phyloP scores from a whole-genome alignment of 805 yeast species.

The Naumovozyma castellii region DNA sequence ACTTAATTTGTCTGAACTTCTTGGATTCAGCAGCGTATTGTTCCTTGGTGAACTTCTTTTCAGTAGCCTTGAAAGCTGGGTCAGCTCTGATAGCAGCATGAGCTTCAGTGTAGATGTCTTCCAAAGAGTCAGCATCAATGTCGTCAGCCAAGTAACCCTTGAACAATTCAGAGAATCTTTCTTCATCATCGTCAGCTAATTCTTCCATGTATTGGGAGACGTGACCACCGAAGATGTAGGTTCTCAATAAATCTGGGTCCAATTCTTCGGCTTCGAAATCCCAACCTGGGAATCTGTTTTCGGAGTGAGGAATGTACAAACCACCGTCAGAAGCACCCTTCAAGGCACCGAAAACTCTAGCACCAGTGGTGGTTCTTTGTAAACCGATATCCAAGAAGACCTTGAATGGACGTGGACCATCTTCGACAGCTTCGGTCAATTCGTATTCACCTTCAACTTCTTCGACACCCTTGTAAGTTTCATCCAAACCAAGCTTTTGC shows the following conservation, averaged over 20 bases:
- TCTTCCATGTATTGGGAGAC: conserved; percentile 99
- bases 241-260: conserved; percentile 94
- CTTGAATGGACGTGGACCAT: conserved; percentile 99
- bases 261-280: conserved; percentile 97
- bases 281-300: conserved; percentile 99
- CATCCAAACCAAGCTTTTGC: conserved; percentile 95
- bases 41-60: conserved; percentile 90
- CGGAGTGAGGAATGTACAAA: conserved; percentile 96
- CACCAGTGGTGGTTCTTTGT: conserved; percentile 99
- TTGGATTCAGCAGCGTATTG: conserved; percentile 95
- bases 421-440: conserved; percentile 98
- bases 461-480: conserved; percentile 97
- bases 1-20: conserved; percentile 82
- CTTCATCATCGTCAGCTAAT: conserved; percentile 99
- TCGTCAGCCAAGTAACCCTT: conserved; percentile 93
- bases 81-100: conserved; percentile 94
- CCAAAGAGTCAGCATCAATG: conserved; percentile 92
- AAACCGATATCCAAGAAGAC: conserved; percentile 98
- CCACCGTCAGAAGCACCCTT: conserved; percentile 99
- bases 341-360: conserved; percentile 97
- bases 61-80: conserved; percentile 84
- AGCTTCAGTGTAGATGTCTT: conserved; percentile 91
- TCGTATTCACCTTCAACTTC: conserved; percentile 99
- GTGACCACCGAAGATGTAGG: conserved; percentile 99
- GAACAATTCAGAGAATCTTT: conserved; percentile 94